Conservation (phyloP, 179 eudicot species). For the Pouteria campechiana region DNA sequence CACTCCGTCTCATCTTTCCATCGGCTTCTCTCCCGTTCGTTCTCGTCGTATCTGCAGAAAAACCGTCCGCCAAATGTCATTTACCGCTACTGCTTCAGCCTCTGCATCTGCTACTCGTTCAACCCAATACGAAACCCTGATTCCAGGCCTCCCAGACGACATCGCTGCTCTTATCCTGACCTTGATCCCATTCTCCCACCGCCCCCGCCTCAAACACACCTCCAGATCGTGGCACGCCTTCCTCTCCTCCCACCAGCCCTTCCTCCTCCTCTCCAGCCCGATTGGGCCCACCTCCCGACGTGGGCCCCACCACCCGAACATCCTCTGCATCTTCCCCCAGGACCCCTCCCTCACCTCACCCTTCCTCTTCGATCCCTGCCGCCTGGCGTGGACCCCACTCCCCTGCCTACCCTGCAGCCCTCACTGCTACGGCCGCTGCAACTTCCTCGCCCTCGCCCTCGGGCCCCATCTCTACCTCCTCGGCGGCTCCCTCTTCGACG, state of each 20-base stretch:
- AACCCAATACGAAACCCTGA: constrained; percentile 38
- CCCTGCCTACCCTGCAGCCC: constrained; percentile 87
- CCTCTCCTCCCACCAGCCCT: constrained; percentile 35
- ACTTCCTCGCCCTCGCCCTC: constrained; percentile 44
- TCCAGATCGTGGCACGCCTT: constrained; percentile 63
- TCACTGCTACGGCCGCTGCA: constrained; percentile 57
- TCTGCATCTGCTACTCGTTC: no score
- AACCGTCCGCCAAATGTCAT: no score
- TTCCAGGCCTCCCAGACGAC: constrained; percentile 75
- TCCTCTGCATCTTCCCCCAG: constrained; percentile 58
- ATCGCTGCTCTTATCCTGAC: constrained; percentile 48
- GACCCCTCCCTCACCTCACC: constrained; percentile 76
- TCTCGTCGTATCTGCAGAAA: no score
- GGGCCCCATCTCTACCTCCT: constrained; percentile 44
- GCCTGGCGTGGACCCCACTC: constrained; percentile 48
- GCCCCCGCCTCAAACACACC: constrained; percentile 46
- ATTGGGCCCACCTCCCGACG: no score
- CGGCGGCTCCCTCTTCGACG: constrained; percentile 81
- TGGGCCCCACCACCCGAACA: constrained; percentile 31
- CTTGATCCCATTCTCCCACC: constrained; percentile 43
- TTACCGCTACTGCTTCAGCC: no score
- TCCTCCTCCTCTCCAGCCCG: constrained; percentile 7
- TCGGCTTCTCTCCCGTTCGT: no score
- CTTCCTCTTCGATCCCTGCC: constrained; percentile 50
- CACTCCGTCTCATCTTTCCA: no score